Conservation (phyloP, 1,139 yeast species). For the Pichia sp. region DNA sequence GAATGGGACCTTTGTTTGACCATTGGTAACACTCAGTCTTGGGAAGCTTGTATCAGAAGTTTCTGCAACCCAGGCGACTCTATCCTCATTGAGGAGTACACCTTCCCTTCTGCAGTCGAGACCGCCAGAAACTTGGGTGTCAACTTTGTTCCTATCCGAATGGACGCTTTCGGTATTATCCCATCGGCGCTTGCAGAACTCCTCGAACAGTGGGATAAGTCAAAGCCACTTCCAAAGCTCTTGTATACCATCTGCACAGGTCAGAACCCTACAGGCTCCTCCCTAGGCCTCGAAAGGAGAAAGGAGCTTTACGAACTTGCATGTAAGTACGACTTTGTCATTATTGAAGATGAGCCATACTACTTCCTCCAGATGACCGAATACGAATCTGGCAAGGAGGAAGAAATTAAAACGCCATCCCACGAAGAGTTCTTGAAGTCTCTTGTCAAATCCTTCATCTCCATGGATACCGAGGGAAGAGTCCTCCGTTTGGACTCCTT, state of each 20-base stretch:
- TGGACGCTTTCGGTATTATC: constrained; percentile 76
- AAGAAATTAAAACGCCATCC: constrained; percentile 29
- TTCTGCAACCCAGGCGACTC: constrained; percentile 75
- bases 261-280: constrained; percentile 92
- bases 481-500: constrained; percentile 86
- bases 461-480: constrained; percentile 83
- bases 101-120: constrained; percentile 82
- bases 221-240: constrained; percentile 50
- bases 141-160: constrained; percentile 63
- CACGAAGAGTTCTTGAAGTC: constrained; percentile 58
- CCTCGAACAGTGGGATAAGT: constrained; percentile 63
- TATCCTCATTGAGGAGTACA: constrained; percentile 74
- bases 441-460: constrained; percentile 73
- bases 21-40: constrained; percentile 82
- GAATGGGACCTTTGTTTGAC: constrained; percentile 62
- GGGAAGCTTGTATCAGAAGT: constrained; percentile 83
- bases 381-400: constrained; percentile 48
- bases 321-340: constrained; percentile 71
- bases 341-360: constrained; percentile 92
- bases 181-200: constrained; percentile 65
- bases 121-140: constrained; percentile 74
- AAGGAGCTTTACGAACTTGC: constrained; percentile 64
- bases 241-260: constrained; percentile 88
- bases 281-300: constrained; percentile 69
- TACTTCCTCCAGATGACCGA: constrained; percentile 86